These are phyloP conservation scores for Barnettozyma salicaria DNA, from an alignment of 805 yeast species.

Conservation along the genomic window DNA sequence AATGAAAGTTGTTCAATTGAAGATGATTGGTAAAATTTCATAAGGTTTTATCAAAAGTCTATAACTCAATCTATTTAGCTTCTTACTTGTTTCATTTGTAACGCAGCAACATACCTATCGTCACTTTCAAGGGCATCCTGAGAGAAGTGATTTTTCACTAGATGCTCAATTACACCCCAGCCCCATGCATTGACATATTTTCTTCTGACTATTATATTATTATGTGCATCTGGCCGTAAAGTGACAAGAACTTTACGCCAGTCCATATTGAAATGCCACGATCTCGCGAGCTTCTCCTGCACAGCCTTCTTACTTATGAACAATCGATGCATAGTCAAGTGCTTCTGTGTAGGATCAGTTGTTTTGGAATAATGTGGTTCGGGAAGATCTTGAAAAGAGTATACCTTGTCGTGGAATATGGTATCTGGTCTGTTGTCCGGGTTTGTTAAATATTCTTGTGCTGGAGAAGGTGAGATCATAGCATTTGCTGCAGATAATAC, in stretches of 20 bases:
- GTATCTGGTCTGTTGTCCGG: constrained; percentile 60
- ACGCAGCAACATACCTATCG: constrained; percentile 6
- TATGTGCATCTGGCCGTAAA: constrained; percentile 90
- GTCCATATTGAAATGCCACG: constrained; percentile 75
- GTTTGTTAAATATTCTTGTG: constrained; percentile 55
- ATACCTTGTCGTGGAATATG: constrained; percentile 78
- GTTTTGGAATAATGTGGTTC: constrained; percentile 35
- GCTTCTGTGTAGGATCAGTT: constrained; percentile 7
- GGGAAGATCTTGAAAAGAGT: constrained; percentile 62
- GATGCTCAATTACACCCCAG: constrained; percentile 85
- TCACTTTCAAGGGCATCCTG: constrained; percentile 8
- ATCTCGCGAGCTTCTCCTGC: constrained; percentile 75
- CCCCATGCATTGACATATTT: constrained; percentile 91
- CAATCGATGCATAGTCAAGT: constrained; percentile 1
- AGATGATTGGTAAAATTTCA: no score
- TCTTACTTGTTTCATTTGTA: no score
- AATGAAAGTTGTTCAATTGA: no score
- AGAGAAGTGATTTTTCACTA: constrained; percentile 49
- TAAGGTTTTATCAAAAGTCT: no score
- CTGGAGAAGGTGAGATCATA: constrained; percentile 76
- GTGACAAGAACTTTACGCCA: constrained; percentile 92
- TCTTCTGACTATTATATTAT: constrained; percentile 84
- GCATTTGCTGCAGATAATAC: constrained; percentile 73
- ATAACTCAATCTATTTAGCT: no score
- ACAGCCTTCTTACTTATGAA: constrained; percentile 16